Percentiles rank a stretch among this genome's conserved stretches.
Evolutionary conservation across 805 yeast genomes (phyloP).

Genomic region (Ogataea parapolymorpha): DNA sequence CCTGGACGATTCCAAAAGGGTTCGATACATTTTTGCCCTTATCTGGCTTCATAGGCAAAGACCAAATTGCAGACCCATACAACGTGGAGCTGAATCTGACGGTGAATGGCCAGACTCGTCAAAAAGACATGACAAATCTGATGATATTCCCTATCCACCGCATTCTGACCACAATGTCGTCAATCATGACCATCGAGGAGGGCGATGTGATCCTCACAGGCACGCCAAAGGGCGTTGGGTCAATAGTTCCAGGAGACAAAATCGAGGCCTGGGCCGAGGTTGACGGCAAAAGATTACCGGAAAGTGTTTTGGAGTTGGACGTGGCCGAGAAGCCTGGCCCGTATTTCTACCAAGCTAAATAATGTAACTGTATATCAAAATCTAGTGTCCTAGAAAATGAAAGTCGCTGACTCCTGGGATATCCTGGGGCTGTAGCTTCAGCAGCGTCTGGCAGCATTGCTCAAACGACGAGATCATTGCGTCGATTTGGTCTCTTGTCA

Average conservation of each 20-base stretch:
- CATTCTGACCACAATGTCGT: slow-evolving; percentile 74
- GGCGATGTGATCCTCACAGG: slow-evolving; percentile 94
- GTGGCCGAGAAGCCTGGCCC: slow-evolving; percentile 60
- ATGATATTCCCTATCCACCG: slow-evolving; percentile 89
- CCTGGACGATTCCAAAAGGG: slow-evolving; percentile 97
- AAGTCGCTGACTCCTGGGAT: slow-evolving; percentile 23
- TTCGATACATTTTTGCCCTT: slow-evolving; percentile 94
- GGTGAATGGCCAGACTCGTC: slow-evolving; percentile 69
- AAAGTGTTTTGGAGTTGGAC: slow-evolving; percentile 43
- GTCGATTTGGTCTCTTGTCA: slow-evolving; percentile 18
- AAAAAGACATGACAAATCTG: slow-evolving; percentile 69
- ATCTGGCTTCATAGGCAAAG: slow-evolving; percentile 68
- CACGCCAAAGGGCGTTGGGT: slow-evolving; percentile 97
- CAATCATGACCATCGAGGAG: slow-evolving; percentile 85
- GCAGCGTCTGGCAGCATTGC: slow-evolving; percentile 18
- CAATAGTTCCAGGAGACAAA: slow-evolving; percentile 71
- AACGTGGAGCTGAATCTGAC: slow-evolving; percentile 58
- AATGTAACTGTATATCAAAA: not conserved
- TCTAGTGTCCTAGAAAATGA: slow-evolving; percentile 13
- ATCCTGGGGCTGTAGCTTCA: slow-evolving; percentile 8
- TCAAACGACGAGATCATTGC: slow-evolving; percentile 18
- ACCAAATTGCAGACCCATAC: slow-evolving; percentile 67
- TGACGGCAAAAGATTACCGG: slow-evolving; percentile 54
- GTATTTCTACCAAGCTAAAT: slow-evolving; percentile 41
- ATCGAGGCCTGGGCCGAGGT: slow-evolving; percentile 61